A percentile compares a stretch with the other conserved stretches of the same genome.
Conservation (phyloP, 257 asterid species). For the Nicotiana obtusifolia region DNA sequence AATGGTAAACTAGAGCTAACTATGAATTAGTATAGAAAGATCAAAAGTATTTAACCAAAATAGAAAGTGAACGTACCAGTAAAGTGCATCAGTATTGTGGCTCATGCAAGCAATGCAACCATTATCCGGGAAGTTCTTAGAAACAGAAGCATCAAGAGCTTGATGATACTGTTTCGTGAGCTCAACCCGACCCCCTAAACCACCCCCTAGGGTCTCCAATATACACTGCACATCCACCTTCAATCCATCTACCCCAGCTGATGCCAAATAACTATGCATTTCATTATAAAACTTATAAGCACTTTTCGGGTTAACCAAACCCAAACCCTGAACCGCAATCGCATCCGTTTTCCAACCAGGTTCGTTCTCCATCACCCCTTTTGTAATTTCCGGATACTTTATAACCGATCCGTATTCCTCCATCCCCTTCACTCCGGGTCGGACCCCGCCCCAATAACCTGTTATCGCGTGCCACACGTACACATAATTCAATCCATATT, state of each 20-base stretch:
- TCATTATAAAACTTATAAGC: constrained; percentile 72
- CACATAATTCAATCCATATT: constrained; percentile 63
- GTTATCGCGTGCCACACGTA: constrained; percentile 93
- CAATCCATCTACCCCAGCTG: constrained; percentile 78
- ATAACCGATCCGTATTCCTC: constrained; percentile 53
- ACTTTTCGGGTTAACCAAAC: constrained; percentile 68
- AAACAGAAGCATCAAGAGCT: constrained; percentile 83
- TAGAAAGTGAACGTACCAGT: constrained; percentile 42
- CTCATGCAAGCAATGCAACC: constrained; percentile 97
- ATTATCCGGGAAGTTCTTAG: constrained; percentile 62
- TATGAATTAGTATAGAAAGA: neutral
- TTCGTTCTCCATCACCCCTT: constrained; percentile 73
- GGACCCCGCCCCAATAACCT: constrained; percentile 93
- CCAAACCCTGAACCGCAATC: constrained; percentile 64
- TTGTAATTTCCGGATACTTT: constrained; percentile 56
- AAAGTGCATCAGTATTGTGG: constrained; percentile 78
- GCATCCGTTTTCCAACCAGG: constrained; percentile 72
- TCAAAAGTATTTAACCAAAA: neutral
- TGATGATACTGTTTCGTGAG: constrained; percentile 75
- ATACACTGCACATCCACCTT: constrained; percentile 83
- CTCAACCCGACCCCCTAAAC: constrained; percentile 80
- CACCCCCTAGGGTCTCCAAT: constrained; percentile 81
- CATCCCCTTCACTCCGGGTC: constrained; percentile 65
- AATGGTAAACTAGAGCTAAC: neutral
- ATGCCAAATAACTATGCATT: constrained; percentile 68